phyloP scores from a whole-genome alignment of 2,329 filamentous ascomycete genomes.

The Diaporthe vexans region DNA sequence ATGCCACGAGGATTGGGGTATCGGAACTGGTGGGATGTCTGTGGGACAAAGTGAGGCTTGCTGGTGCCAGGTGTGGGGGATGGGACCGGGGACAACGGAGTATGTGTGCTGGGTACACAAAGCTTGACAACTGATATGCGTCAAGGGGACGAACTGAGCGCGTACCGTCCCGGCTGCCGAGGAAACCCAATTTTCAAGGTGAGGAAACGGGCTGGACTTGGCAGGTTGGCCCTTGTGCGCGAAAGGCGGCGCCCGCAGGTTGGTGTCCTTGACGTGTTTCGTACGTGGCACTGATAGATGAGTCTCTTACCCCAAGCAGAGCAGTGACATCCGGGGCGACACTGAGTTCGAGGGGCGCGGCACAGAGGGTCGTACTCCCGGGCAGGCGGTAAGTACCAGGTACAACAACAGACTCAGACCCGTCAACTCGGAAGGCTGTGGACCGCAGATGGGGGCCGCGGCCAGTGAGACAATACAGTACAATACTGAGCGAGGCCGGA shows the following conservation, averaged over 20 bases:
- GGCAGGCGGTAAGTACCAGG: constrained; percentile 1
- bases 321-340: constrained; percentile 21
- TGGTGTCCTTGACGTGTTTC: constrained; percentile 17
- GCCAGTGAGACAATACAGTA: constrained; percentile 31
- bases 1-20: constrained; percentile 25
- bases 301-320: constrained; percentile 28
- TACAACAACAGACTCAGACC: constrained; percentile 3
- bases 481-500: constrained; percentile 7
- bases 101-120: constrained; percentile 17
- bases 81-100: constrained; percentile 17
- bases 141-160: constrained; percentile 29
- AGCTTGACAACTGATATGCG: constrained; percentile 25
- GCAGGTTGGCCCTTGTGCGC: constrained; percentile 29
- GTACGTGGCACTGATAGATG: constrained; percentile 30
- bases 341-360: constrained; percentile 19
- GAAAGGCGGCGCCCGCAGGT: constrained; percentile 21
- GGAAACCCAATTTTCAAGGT: constrained; percentile 23
- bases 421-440: background rate
- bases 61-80: constrained; percentile 26
- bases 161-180: constrained; percentile 17
- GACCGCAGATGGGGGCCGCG: constrained; percentile 19
- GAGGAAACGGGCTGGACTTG: constrained; percentile 32
- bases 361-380: background rate
- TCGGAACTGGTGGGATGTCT: constrained; percentile 33
- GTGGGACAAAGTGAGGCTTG: constrained; percentile 28